A percentile compares a stretch with the other conserved stretches of the same genome.
Evolutionary conservation across 2,329 filamentous ascomycete genomes (phyloP).

Genomic region (Zymoseptoria tritici): DNA sequence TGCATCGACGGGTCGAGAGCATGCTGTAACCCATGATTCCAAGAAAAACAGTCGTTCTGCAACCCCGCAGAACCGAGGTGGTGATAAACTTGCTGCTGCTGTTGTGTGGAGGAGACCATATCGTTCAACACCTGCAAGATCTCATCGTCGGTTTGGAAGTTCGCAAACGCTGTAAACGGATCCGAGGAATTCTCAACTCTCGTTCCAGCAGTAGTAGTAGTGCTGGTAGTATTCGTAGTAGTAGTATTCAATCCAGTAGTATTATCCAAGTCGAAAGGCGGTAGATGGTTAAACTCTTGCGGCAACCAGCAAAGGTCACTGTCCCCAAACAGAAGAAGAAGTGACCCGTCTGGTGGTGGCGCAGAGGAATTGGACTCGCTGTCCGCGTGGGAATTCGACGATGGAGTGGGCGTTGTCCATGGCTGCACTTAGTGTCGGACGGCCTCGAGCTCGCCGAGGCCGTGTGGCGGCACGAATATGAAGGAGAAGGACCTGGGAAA

Average conservation of each 20-base stretch:
- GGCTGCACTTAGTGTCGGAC: slow-evolving; percentile 6
- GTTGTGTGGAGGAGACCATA: background rate
- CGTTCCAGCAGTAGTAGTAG: background rate
- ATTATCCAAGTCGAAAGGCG: slow-evolving; percentile 5
- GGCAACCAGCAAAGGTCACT: background rate
- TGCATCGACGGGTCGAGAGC: background rate
- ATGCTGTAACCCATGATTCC: background rate
- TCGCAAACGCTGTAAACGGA: background rate
- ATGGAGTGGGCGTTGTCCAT: slow-evolving; percentile 5
- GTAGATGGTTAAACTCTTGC: slow-evolving; percentile 3
- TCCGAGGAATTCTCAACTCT: background rate
- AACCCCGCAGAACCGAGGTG: background rate
- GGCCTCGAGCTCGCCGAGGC: slow-evolving; percentile 9
- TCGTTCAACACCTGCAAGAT: background rate
- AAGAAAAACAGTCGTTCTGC: background rate
- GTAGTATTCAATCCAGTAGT: background rate
- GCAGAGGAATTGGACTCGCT: background rate
- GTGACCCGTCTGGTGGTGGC: background rate
- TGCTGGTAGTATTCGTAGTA: slow-evolving; percentile 6
- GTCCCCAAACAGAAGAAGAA: slow-evolving; percentile 1
- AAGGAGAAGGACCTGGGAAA: background rate
- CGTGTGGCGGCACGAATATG: background rate
- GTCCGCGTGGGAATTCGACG: background rate
- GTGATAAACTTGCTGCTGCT: background rate
- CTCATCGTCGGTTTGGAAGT: background rate